phyloP scores from a whole-genome alignment of 2,329 filamentous ascomycete species.

The Penicillium sp. region DNA sequence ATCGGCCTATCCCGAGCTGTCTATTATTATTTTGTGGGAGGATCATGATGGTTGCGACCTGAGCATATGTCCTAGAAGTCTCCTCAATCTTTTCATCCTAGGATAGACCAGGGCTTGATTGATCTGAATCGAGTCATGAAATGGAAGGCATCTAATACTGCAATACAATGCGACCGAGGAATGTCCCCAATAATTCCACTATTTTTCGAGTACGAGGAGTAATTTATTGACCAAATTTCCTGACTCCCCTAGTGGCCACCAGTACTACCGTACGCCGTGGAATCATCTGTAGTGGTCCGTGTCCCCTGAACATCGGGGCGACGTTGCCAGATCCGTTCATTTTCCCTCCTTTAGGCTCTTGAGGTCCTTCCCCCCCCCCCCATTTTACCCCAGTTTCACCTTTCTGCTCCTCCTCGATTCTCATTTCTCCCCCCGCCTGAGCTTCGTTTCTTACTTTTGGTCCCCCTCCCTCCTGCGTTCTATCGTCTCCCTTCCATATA shows the following conservation, averaged over 20 bases:
- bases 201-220: neutral
- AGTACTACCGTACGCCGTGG: conserved; percentile 1
- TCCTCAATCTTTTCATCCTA: neutral
- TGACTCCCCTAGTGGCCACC: conserved; percentile 1
- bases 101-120: too few relatives aligned
- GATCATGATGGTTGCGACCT: neutral
- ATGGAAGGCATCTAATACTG: too few relatives aligned
- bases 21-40: neutral
- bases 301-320: conserved; percentile 31
- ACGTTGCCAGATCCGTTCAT: conserved; percentile 33
- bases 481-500: conserved; percentile 16
- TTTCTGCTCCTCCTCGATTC: neutral
- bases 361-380: neutral
- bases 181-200: neutral
- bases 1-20: conserved; percentile 4
- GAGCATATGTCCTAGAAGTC: neutral
- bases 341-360: neutral
- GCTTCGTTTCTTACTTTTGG: conserved; percentile 10
- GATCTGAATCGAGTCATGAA: too few relatives aligned
- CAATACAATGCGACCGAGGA: too few relatives aligned
- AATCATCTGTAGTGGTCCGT: conserved; percentile 26
- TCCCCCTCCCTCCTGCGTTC: conserved; percentile 14
- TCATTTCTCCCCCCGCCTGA: conserved; percentile 16
- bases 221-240: neutral
- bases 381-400: conserved; percentile 16